A percentile compares a stretch with the other conserved stretches of the same genome.
These are phyloP conservation scores for Sanguinoderma infundibulare DNA, from an alignment of 1,284 basidiomycete genomes.

Conservation along the genomic window DNA sequence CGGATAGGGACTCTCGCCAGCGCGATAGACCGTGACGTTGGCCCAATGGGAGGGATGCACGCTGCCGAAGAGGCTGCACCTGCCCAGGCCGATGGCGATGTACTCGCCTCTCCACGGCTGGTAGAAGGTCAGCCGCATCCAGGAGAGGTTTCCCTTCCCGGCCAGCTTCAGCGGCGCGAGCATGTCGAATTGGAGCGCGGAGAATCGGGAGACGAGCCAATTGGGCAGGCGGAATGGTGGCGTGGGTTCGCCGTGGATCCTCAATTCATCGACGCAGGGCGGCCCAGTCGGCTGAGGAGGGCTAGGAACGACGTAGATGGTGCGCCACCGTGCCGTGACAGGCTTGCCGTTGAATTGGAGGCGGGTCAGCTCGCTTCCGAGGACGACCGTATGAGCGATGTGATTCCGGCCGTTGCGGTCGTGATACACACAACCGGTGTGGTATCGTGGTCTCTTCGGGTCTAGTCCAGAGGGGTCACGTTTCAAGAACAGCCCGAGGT, in stretches of 20 bases:
- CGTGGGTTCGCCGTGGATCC: not conserved
- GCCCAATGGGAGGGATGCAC: not conserved
- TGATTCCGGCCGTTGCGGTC: not conserved
- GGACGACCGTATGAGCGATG: not conserved
- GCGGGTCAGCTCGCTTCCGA: slow-evolving; percentile 2
- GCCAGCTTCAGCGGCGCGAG: not conserved
- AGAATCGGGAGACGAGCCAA: not conserved
- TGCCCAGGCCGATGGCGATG: slow-evolving; percentile 1
- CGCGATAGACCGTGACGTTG: not conserved
- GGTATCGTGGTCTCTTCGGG: not conserved
- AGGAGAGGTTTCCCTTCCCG: not conserved
- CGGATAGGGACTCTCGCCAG: not conserved
- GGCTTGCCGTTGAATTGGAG: not conserved
- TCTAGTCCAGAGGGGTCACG: not conserved
- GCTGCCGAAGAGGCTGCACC: not conserved
- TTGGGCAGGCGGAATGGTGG: slow-evolving; percentile 5
- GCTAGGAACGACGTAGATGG: slow-evolving; percentile 3
- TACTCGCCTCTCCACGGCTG: not conserved
- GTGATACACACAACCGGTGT: not conserved
- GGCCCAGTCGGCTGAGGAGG: not conserved
- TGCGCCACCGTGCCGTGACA: slow-evolving; percentile 8
- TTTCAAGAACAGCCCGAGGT: slow-evolving; percentile 8
- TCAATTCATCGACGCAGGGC: not conserved
- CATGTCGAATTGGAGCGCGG: not conserved
- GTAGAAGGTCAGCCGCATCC: not conserved